Conservation (phyloP, 192 early-diverging fungal genomes). For the Lunasporangiospora selenospora region DNA sequence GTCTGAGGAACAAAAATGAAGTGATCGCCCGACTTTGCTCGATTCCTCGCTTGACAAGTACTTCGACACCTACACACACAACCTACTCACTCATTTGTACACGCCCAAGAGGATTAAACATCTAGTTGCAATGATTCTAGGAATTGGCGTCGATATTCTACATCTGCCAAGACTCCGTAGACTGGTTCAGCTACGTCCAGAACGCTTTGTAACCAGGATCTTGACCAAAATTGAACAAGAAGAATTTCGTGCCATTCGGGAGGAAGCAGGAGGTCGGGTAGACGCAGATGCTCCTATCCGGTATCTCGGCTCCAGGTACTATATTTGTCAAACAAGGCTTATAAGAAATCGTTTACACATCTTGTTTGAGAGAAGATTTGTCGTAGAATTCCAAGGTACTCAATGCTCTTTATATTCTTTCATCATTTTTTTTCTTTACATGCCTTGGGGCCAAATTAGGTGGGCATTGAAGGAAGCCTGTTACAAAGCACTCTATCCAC, state of each 20-base stretch:
- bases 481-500: conserved; percentile 75
- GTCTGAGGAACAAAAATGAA: no score
- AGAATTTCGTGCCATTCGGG: conserved; percentile 33
- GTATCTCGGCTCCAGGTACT: conserved; percentile 29
- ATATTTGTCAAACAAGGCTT: neutral
- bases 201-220: conserved; percentile 67
- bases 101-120: no score
- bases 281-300: conserved; percentile 7
- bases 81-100: no score
- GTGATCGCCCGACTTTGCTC: no score
- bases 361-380: neutral
- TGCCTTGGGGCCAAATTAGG: conserved; percentile 32
- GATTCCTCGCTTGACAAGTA: no score
- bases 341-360: neutral
- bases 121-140: conserved; percentile 67
- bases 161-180: conserved; percentile 66
- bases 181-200: conserved; percentile 56
- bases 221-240: conserved; percentile 49
- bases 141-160: conserved; percentile 82
- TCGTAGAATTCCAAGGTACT: neutral
- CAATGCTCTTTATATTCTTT: neutral
- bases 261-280: neutral
- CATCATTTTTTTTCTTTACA: neutral
- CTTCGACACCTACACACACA: no score
- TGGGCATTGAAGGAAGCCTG: conserved; percentile 80